Evolutionary conservation across 164 flowering plant genomes (phyloP).

Genomic region (Umbellularia californica): DNA sequence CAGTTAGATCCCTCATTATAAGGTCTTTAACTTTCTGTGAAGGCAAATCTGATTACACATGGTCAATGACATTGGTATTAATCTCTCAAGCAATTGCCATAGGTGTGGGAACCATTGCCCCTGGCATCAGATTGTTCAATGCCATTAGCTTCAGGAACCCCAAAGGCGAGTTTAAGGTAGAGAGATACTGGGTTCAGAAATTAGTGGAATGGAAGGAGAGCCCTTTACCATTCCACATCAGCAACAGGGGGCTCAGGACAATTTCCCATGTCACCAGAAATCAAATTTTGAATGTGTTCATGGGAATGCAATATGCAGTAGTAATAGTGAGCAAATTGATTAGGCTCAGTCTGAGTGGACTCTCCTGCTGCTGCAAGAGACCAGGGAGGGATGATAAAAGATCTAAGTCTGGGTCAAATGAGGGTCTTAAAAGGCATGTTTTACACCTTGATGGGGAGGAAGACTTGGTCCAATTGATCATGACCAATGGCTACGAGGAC

Average conservation of each 20-base stretch:
- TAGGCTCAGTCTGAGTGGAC: conserved; percentile 19
- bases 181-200: conserved; percentile 39
- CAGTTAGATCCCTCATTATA: conserved; percentile 30
- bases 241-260: neutral
- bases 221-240: neutral
- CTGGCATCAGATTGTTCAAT: neutral
- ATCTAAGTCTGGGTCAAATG: conserved; percentile 17
- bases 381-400: conserved; percentile 11
- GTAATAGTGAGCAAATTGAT: conserved; percentile 41
- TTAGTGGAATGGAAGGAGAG: conserved; percentile 35
- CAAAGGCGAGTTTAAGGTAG: conserved; percentile 22
- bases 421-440: conserved; percentile 34
- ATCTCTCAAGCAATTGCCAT: neutral
- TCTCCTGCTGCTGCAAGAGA: conserved; percentile 9
- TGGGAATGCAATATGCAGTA: conserved; percentile 30
- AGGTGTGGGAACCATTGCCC: neutral
- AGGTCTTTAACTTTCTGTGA: conserved; percentile 32
- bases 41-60: conserved; percentile 51
- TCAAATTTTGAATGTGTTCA: conserved; percentile 19
- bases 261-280: neutral
- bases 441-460: conserved; percentile 62
- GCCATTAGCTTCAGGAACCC: neutral
- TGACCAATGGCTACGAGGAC: conserved; percentile 26
- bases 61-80: conserved; percentile 25
- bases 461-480: conserved; percentile 34